phyloP scores from a whole-genome alignment of 768 basidiomycete genomes.

The Amanita pseudoporphyria region DNA sequence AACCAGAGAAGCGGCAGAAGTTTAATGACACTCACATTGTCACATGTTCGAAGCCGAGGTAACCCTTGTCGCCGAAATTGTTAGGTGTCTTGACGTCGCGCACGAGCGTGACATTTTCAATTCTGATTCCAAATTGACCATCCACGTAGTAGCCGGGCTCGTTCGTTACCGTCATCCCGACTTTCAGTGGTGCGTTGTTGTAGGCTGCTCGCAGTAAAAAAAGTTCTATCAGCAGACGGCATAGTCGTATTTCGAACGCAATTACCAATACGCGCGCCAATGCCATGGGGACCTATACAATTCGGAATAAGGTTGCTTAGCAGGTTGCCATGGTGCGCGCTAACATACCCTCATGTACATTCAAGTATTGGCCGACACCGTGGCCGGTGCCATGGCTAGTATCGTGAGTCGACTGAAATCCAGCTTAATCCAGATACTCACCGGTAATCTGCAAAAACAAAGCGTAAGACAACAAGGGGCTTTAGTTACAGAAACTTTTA shows the following conservation, averaged over 20 bases:
- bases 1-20: background rate
- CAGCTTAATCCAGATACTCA: conserved; percentile 13
- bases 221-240: background rate
- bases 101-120: conserved; percentile 84
- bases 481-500: conserved; percentile 21
- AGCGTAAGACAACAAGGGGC: conserved; percentile 4
- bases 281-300: conserved; percentile 48
- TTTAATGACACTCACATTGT: conserved; percentile 58
- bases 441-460: conserved; percentile 42
- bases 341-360: conserved; percentile 84
- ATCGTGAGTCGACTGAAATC: conserved; percentile 3
- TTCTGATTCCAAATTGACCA: conserved; percentile 85
- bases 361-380: conserved; percentile 90
- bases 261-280: conserved; percentile 45
- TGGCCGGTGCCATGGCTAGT: conserved; percentile 86
- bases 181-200: conserved; percentile 63
- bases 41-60: conserved; percentile 75
- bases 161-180: conserved; percentile 88
- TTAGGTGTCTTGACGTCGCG: conserved; percentile 57
- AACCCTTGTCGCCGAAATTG: conserved; percentile 80
- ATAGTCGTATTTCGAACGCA: background rate
- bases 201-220: conserved; percentile 34
- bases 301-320: background rate
- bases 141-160: conserved; percentile 93
- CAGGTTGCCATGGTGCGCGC: no score